Conservation (phyloP, 352 stramenopile species). For the Saprolegnia parasitica region DNA sequence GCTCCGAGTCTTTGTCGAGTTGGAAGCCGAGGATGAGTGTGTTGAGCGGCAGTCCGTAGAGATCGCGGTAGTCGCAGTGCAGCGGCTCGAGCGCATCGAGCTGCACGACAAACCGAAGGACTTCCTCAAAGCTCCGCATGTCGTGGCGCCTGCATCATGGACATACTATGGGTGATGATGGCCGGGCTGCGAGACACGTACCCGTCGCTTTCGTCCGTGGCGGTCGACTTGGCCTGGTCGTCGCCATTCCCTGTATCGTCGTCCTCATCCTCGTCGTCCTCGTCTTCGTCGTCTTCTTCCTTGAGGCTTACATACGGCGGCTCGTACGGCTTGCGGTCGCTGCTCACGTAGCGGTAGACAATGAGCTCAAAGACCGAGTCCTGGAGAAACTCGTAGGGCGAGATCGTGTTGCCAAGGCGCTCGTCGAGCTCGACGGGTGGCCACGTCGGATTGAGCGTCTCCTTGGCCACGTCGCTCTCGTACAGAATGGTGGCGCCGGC, state of each 20-base stretch:
- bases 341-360: conserved; percentile 21
- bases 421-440: conserved; percentile 21
- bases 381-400: conserved; percentile 12
- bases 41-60: conserved; percentile 26
- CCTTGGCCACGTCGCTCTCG: conserved; percentile 22
- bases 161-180: background rate
- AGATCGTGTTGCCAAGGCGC: conserved; percentile 11
- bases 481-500: conserved; percentile 13
- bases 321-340: background rate
- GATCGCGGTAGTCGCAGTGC: conserved; percentile 28
- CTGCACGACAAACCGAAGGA: conserved; percentile 21
- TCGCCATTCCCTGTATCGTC: conserved; percentile 18
- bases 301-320: background rate
- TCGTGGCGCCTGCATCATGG: background rate
- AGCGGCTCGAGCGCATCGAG: conserved; percentile 25
- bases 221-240: background rate
- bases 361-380: conserved; percentile 24
- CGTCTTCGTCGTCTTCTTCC: conserved; percentile 1
- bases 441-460: conserved; percentile 27
- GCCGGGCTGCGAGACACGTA: background rate
- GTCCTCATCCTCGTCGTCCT: conserved; percentile 22
- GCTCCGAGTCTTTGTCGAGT: background rate
- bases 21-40: conserved; percentile 23
- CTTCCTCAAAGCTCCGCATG: conserved; percentile 20
- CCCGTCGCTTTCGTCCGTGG: background rate